These are phyloP conservation scores for Zygosaccharomyces rouxii DNA, from an alignment of 805 yeast species.

Conservation along the genomic window DNA sequence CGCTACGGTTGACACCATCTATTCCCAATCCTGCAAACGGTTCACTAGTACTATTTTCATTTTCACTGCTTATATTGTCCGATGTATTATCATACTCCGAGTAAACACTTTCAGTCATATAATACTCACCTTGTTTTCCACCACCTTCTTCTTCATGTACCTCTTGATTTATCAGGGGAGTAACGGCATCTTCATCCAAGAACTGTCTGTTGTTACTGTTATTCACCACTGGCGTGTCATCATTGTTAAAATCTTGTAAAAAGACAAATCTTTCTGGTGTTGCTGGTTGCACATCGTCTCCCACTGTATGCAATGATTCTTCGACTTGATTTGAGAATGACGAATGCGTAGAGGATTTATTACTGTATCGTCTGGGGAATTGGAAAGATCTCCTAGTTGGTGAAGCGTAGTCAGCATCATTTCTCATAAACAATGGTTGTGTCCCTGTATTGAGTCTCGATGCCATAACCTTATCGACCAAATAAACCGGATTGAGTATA, in stretches of 20 bases:
- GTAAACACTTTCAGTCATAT: not conserved
- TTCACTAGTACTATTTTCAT: slow-evolving; percentile 1
- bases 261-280: slow-evolving; percentile 2
- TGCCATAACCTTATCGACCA: slow-evolving; percentile 8
- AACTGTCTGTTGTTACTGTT: not conserved
- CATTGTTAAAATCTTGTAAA: slow-evolving; percentile 4
- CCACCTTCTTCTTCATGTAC: not conserved
- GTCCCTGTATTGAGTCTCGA: slow-evolving; percentile 9
- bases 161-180: slow-evolving; percentile 6
- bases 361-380: not conserved
- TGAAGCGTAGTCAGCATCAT: slow-evolving; percentile 8
- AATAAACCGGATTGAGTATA: not conserved
- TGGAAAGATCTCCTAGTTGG: slow-evolving; percentile 10
- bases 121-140: not conserved
- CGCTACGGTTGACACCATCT: slow-evolving; percentile 1
- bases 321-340: not conserved
- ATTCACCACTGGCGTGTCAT: slow-evolving; percentile 11
- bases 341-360: not conserved
- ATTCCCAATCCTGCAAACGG: slow-evolving; percentile 13
- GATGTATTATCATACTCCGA: slow-evolving; percentile 1
- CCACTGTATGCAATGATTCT: not conserved
- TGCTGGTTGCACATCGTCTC: not conserved
- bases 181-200: not conserved
- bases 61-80: not conserved
- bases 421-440: slow-evolving; percentile 9